A percentile compares a stretch with the other conserved stretches of the same genome.
Evolutionary conservation across 352 stramenopile species (phyloP).

Genomic region (Blastocystis sp.): DNA sequence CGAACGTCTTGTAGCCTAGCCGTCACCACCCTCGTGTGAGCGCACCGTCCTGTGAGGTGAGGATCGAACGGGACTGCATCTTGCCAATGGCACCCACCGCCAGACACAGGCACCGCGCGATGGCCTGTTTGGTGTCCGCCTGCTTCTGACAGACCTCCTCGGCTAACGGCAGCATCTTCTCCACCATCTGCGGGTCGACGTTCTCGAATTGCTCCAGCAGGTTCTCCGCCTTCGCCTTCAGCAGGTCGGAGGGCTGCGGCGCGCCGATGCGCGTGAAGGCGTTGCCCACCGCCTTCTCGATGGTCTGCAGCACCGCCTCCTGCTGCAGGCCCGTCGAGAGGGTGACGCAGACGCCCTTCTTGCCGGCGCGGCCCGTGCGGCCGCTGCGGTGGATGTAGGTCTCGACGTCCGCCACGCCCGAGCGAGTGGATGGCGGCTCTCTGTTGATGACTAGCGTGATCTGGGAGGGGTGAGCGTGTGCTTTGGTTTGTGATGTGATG

Average conservation of each 20-base stretch:
- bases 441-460: constrained; percentile 98
- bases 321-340: constrained; percentile 84
- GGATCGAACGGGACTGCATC: constrained; percentile 76
- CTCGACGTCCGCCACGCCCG: constrained; percentile 87
- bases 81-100: constrained; percentile 75
- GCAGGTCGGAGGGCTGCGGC: constrained; percentile 81
- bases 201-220: constrained; percentile 80
- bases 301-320: constrained; percentile 77
- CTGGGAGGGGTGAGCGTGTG: constrained; percentile 69
- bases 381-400: constrained; percentile 97
- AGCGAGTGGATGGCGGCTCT: constrained; percentile 90
- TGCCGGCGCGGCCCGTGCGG: constrained; percentile 88
- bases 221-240: constrained; percentile 80
- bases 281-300: constrained; percentile 83
- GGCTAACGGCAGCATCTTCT: constrained; percentile 70
- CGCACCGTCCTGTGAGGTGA: constrained; percentile 78
- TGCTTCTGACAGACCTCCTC: constrained; percentile 75
- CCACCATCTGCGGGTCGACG: constrained; percentile 78
- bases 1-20: constrained; percentile 82
- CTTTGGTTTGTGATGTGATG: neutral
- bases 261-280: constrained; percentile 83
- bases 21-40: neutral
- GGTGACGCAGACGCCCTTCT: constrained; percentile 92
- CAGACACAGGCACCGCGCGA: constrained; percentile 69
- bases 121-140: constrained; percentile 71